phyloP scores from a whole-genome alignment of 441 rosid species.

The Manihot esculenta region DNA sequence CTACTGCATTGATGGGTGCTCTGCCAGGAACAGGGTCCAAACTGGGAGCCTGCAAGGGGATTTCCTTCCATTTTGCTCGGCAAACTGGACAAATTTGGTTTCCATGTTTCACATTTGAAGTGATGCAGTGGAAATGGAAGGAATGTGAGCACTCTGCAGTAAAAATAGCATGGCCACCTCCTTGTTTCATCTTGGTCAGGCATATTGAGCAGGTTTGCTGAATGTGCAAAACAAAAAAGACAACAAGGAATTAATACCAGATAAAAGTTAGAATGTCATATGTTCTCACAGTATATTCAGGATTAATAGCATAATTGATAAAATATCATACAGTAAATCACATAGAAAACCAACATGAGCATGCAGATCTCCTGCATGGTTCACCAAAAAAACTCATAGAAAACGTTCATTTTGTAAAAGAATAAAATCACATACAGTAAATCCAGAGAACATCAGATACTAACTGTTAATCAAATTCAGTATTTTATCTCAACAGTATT shows the following conservation, averaged over 20 bases:
- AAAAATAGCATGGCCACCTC: constrained; percentile 83
- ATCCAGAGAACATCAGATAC: not conserved
- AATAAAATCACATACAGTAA: not conserved
- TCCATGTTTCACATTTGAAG: constrained; percentile 84
- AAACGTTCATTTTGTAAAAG: not conserved
- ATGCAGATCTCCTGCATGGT: not conserved
- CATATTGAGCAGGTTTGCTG: constrained; percentile 89
- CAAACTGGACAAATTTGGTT: constrained; percentile 92
- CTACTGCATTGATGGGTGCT: constrained; percentile 33
- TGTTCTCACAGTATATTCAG: not conserved
- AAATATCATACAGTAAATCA: too few species aligned
- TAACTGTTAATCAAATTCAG: not conserved
- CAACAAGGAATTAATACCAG: not conserved
- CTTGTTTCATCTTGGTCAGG: constrained; percentile 81
- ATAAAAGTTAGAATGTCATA: not conserved
- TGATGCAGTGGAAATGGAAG: constrained; percentile 91
- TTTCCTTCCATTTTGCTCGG: constrained; percentile 84
- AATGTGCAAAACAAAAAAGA: constrained; percentile 17
- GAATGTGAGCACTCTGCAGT: constrained; percentile 95
- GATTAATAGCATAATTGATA: not conserved
- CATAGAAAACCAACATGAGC: too few species aligned
- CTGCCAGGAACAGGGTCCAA: constrained; percentile 45
- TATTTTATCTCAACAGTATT: not conserved
- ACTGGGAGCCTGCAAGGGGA: constrained; percentile 74
- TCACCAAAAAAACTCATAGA: not conserved